Evolutionary conservation across 129 eudicot species (phyloP), one percentile per base, ranked within the genome.

Genomic region (Heracleum sosnowskyi): DNA sequence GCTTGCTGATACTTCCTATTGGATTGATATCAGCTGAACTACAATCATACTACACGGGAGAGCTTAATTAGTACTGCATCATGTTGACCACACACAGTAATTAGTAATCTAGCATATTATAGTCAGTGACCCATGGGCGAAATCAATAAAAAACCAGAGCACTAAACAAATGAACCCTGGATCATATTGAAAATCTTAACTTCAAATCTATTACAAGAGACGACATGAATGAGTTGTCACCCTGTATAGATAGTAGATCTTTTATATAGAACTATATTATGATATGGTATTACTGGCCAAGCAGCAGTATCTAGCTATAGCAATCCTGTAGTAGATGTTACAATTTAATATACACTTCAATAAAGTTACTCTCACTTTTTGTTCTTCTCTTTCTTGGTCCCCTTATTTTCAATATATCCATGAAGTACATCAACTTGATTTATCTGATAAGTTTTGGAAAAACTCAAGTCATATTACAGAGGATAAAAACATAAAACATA

Each of bases 11-110:
- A 80, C 98, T 94, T 46, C 98, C 98, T 26, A 94, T 94, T 40
- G 98, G 98, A 85, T 94, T 94, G 66, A 94, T 94, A 81, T 94
- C 97, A 17, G 98, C 98, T 40, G 98, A 83, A 82, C 98, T 95
- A 88, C 98, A 95, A 85, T 95, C 98, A 87, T 95, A 95, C 98
- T 91, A 82, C 81, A 86, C 66, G 73, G 44, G 47, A 80, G 29
- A 49, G 69, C 13, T 34, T 36, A 69, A 69, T 69, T 36, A 69
- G 22, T 13, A 60, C 33, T n/a, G 11, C 11, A 10, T 60, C 34
- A 60, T 60, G 64, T n/a, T 57, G 64, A 57, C n/a, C 4, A n/a
- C 64, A 60, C 26, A 60, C 29, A 60, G 12, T 6, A 60, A n/a
- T 10, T 9, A n/a, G 34, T 60, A n/a, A 26, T n/a, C 33, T n/a